Percentiles rank a stretch among this genome's conserved stretches.
These are phyloP conservation scores for Vitrella brassicaformis DNA, from an alignment of 73 alveolate species.

Conservation along the genomic window DNA sequence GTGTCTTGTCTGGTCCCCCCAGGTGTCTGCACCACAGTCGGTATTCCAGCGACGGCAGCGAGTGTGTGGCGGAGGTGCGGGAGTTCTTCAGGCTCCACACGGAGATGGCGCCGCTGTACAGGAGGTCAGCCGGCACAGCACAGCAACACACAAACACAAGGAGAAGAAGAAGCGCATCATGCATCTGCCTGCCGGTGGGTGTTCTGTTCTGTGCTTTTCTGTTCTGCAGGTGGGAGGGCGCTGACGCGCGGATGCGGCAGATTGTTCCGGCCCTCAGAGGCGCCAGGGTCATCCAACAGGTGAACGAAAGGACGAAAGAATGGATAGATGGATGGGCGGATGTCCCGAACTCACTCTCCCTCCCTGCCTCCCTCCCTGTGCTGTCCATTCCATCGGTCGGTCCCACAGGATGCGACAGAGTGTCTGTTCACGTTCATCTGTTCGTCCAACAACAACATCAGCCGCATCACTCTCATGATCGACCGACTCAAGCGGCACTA, in stretches of 20 bases:
- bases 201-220: neutral
- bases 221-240: neutral
- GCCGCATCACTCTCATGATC: conserved; percentile 45
- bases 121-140: neutral
- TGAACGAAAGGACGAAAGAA: neutral
- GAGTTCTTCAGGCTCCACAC: neutral
- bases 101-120: no score
- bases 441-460: conserved; percentile 52
- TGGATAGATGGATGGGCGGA: neutral
- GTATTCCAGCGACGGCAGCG: no score
- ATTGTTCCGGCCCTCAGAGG: conserved; percentile 7
- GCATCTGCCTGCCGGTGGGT: conserved; percentile 2
- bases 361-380: no score
- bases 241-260: conserved; percentile 9
- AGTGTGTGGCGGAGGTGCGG: neutral
- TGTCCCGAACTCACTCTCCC: neutral
- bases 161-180: neutral
- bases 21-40: no score
- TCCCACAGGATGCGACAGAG: conserved; percentile 53
- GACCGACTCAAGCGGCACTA: conserved; percentile 25
- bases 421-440: conserved; percentile 58
- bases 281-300: conserved; percentile 13
- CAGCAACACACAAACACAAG: neutral
- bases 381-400: neutral
- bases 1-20: no score